Percentiles rank a stretch among this genome's conserved stretches.
phyloP scores from a whole-genome alignment of 495 filamentous ascomycete genomes.

The Tetracladium setigerum region DNA sequence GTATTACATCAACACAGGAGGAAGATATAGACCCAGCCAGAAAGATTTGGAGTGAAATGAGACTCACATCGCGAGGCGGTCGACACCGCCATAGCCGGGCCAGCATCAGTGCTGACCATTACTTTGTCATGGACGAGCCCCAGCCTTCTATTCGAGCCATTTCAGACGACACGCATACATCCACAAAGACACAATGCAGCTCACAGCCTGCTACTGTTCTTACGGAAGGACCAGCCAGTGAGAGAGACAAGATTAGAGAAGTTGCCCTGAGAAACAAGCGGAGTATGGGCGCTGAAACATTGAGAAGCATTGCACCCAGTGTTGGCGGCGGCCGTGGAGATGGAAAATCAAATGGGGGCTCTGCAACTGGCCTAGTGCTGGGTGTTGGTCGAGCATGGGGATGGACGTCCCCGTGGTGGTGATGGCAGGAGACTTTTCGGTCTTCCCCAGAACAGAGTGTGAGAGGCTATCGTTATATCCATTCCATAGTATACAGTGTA shows the following conservation, averaged over 20 bases:
- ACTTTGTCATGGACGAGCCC: slow-evolving; percentile 17
- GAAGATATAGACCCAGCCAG: slow-evolving; percentile 32
- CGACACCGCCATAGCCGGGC: slow-evolving; percentile 3
- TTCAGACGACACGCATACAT: slow-evolving; percentile 5
- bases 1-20: neutral
- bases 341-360: slow-evolving; percentile 4
- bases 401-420: slow-evolving; percentile 19
- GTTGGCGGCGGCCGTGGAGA: slow-evolving; percentile 12
- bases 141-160: slow-evolving; percentile 11
- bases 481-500: too few relatives aligned
- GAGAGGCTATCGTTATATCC: too few relatives aligned
- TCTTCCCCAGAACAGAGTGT: too few relatives aligned
- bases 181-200: neutral
- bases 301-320: slow-evolving; percentile 36
- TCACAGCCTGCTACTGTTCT: neutral
- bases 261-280: slow-evolving; percentile 33
- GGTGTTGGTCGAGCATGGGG: slow-evolving; percentile 17
- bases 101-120: slow-evolving; percentile 21
- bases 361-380: slow-evolving; percentile 10
- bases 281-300: slow-evolving; percentile 32
- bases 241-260: slow-evolving; percentile 27
- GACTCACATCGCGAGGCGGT: slow-evolving; percentile 10
- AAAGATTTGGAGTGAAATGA: slow-evolving; percentile 41
- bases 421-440: neutral
- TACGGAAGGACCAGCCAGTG: slow-evolving; percentile 2